These are phyloP conservation scores for Aureobasidium sp. DNA, from an alignment of 2,329 filamentous ascomycete species.

Conservation along the genomic window DNA sequence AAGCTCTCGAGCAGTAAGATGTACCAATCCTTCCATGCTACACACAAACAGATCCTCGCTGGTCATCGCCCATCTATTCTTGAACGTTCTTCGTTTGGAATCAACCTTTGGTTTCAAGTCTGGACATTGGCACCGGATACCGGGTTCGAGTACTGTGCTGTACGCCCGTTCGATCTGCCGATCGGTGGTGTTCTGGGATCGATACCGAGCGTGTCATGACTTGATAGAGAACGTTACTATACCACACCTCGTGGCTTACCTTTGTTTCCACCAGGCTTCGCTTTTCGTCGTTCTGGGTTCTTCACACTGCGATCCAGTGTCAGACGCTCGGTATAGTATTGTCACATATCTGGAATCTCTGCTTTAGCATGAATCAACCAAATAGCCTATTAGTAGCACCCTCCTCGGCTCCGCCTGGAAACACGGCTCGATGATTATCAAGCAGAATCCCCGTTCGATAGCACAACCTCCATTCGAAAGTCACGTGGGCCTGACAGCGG, in stretches of 20 bases:
- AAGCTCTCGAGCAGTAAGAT: background rate
- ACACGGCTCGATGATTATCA: constrained; percentile 5
- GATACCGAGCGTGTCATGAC: background rate
- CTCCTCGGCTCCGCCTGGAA: background rate
- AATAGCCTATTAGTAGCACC: too few relatives aligned
- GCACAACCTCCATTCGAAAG: background rate
- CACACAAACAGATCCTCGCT: too few relatives aligned
- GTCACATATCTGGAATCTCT: background rate
- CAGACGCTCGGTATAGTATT: background rate
- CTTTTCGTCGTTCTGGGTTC: too few relatives aligned
- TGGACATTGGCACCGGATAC: background rate
- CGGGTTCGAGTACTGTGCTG: background rate
- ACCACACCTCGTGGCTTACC: background rate
- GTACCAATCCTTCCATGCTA: too few relatives aligned
- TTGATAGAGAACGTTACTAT: background rate
- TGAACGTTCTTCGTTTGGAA: background rate
- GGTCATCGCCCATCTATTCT: background rate
- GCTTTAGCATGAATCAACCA: too few relatives aligned
- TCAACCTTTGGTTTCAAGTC: background rate
- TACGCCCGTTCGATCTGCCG: constrained; percentile 4
- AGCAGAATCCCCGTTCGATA: constrained; percentile 2
- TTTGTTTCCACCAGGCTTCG: background rate
- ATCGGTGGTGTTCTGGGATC: background rate
- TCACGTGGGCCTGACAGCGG: background rate
- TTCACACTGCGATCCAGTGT: background rate